These are phyloP conservation scores for Termitomyces sp. DNA, from an alignment of 768 basidiomycete genomes.

Conservation along the genomic window DNA sequence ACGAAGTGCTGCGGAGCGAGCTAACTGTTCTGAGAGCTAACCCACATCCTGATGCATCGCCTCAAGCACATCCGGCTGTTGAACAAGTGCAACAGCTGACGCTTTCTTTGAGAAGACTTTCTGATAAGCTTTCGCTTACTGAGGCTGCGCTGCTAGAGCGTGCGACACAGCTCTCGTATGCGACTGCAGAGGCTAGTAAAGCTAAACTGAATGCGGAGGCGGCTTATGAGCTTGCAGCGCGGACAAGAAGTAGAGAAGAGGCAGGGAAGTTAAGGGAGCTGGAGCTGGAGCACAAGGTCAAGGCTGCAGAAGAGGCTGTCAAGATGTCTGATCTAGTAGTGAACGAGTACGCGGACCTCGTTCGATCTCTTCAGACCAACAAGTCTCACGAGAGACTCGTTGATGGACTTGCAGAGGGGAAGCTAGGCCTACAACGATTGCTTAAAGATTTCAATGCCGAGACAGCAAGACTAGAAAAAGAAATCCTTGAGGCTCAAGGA, in stretches of 20 bases:
- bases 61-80: conserved; percentile 21
- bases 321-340: conserved; percentile 63
- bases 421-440: conserved; percentile 41
- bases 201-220: conserved; percentile 39
- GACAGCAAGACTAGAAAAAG: conserved; percentile 38
- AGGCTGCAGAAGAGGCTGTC: conserved; percentile 49
- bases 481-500: conserved; percentile 35
- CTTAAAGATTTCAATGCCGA: conserved; percentile 45
- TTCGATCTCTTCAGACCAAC: conserved; percentile 55
- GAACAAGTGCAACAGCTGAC: conserved; percentile 49
- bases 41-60: conserved; percentile 35
- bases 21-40: conserved; percentile 47
- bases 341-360: conserved; percentile 71
- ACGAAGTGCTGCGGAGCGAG: conserved; percentile 51
- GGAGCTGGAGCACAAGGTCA: conserved; percentile 40
- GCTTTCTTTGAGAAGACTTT: conserved; percentile 61
- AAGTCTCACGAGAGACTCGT: conserved; percentile 18
- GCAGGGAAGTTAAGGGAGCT: conserved; percentile 43
- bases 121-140: conserved; percentile 60
- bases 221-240: conserved; percentile 52
- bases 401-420: conserved; percentile 44
- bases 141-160: conserved; percentile 50
- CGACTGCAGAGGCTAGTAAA: conserved; percentile 37
- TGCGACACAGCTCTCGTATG: conserved; percentile 40
- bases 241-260: conserved; percentile 51